Conservation (phyloP, 192 early-diverging fungal genomes). For the Thamnidium elegans region DNA sequence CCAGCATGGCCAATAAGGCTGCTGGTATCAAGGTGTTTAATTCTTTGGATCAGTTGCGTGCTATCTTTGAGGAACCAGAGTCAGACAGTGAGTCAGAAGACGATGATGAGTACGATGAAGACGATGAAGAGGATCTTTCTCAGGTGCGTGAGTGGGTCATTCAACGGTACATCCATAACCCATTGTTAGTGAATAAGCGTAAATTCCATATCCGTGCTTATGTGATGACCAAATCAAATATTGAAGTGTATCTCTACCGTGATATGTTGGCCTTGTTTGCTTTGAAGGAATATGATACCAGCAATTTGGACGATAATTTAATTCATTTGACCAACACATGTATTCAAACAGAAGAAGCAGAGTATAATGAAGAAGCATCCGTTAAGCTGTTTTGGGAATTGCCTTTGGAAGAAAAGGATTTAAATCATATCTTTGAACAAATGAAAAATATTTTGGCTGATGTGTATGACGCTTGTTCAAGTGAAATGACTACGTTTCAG, state of each 20-base stretch:
- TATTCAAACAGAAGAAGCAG: conserved; percentile 46
- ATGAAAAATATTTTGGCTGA: conserved; percentile 54
- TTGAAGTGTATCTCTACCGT: conserved; percentile 56
- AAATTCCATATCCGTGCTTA: conserved; percentile 70
- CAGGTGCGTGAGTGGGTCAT: conserved; percentile 72
- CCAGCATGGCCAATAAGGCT: conserved; percentile 60
- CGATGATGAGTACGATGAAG: conserved; percentile 34
- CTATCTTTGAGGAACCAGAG: conserved; percentile 39
- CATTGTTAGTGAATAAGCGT: conserved; percentile 49
- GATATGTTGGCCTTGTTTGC: conserved; percentile 69
- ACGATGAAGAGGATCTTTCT: conserved; percentile 34
- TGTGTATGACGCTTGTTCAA: conserved; percentile 56
- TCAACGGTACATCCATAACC: conserved; percentile 60
- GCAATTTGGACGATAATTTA: conserved; percentile 44
- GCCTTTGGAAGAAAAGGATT: conserved; percentile 17
- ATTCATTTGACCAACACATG: conserved; percentile 68
- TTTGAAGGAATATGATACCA: conserved; percentile 41
- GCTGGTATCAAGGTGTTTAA: conserved; percentile 66
- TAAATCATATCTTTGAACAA: conserved; percentile 50
- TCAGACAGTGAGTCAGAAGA: conserved; percentile 45
- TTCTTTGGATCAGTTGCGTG: conserved; percentile 44
- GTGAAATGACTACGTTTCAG: conserved; percentile 63
- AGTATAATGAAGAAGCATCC: conserved; percentile 51
- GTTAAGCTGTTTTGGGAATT: conserved; percentile 59
- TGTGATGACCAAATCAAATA: conserved; percentile 54